Percentiles rank a stretch among this genome's conserved stretches.
Conservation (phyloP, 2,329 filamentous ascomycete species). For the Hypoxylon sp. region DNA sequence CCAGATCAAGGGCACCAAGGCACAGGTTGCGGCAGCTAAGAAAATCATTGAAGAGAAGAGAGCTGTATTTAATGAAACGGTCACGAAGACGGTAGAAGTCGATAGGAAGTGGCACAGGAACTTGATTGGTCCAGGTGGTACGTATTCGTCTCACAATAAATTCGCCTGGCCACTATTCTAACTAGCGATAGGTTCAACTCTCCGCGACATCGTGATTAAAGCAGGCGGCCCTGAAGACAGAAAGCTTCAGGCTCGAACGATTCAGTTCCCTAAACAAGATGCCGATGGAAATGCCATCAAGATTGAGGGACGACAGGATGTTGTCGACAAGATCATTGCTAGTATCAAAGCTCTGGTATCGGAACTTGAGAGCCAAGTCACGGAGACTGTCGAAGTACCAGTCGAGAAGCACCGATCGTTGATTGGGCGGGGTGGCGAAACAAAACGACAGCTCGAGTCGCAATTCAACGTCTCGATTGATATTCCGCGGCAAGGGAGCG, state of each 20-base stretch:
- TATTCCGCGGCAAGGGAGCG: constrained; percentile 89
- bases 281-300: constrained; percentile 86
- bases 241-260: constrained; percentile 86
- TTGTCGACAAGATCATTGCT: constrained; percentile 91
- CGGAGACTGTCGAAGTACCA: constrained; percentile 84
- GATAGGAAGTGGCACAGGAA: constrained; percentile 94
- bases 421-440: constrained; percentile 92
- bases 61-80: constrained; percentile 89
- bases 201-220: constrained; percentile 87
- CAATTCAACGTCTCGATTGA: constrained; percentile 90
- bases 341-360: constrained; percentile 85
- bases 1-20: constrained; percentile 91
- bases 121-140: constrained; percentile 90
- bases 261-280: constrained; percentile 94
- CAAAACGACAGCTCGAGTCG: constrained; percentile 85
- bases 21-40: constrained; percentile 91
- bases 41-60: constrained; percentile 90
- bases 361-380: constrained; percentile 87
- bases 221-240: constrained; percentile 92
- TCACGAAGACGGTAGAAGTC: constrained; percentile 87
- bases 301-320: constrained; percentile 84
- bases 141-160: constrained; percentile 56
- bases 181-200: constrained; percentile 77
- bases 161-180: constrained; percentile 53
- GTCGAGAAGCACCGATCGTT: constrained; percentile 90